Conservation (phyloP, 2,329 filamentous ascomycete species). For the Acephala macrosclerotiorum region DNA sequence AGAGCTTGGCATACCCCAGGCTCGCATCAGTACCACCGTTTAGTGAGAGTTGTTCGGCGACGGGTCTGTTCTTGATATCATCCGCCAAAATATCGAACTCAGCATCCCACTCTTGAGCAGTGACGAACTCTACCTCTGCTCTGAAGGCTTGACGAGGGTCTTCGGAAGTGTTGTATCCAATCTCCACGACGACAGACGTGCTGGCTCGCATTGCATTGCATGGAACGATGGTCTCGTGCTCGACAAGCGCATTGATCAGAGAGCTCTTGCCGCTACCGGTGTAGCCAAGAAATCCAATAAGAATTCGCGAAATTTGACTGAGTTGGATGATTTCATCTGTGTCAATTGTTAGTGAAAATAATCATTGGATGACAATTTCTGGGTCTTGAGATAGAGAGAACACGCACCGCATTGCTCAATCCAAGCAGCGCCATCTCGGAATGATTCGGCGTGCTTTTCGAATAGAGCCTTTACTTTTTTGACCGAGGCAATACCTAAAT, state of each 20-base stretch:
- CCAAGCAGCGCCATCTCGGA: neutral
- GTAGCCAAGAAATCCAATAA: slow-evolving; percentile 32
- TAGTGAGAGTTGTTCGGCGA: slow-evolving; percentile 45
- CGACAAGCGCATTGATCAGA: slow-evolving; percentile 46
- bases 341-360: neutral
- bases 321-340: slow-evolving; percentile 9
- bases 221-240: slow-evolving; percentile 54
- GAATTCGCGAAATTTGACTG: slow-evolving; percentile 3
- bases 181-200: slow-evolving; percentile 55
- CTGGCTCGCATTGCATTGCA: slow-evolving; percentile 57
- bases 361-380: too few species aligned
- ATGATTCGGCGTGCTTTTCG: neutral
- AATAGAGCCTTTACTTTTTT: neutral
- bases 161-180: slow-evolving; percentile 51
- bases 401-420: slow-evolving; percentile 7
- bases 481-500: neutral
- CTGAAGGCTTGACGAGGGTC: slow-evolving; percentile 44
- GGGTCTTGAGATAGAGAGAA: too few species aligned
- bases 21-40: slow-evolving; percentile 29
- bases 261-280: slow-evolving; percentile 33
- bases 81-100: slow-evolving; percentile 49
- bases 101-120: slow-evolving; percentile 49
- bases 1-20: slow-evolving; percentile 53
- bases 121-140: slow-evolving; percentile 55
- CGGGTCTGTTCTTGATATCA: slow-evolving; percentile 47